phyloP scores from a whole-genome alignment of 176 grass and related monocot genomes.

The barley (Hordeum vulgare) region MorexV3_pseudomolecules_assembly NC_058523.1:498111435-498111934 shows the following conservation, averaged over 20 bases:
- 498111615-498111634: not conserved
- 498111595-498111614: not conserved
- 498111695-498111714: too few species aligned
- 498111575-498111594: not conserved
- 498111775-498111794: not conserved
- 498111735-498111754: too few species aligned
- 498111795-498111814: not conserved
- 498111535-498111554: not conserved
- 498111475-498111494: too few species aligned
- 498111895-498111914: too few species aligned
- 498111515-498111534: not conserved
- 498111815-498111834: not conserved
- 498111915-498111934: too few species aligned
- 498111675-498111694: not conserved
- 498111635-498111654: not conserved
- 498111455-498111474: too few species aligned
- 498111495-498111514: conserved; percentile 14
- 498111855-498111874: too few species aligned
- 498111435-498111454: too few species aligned
- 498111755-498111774: not conserved
- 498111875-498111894: too few species aligned
- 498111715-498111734: too few species aligned
- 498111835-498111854: too few species aligned
- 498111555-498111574: not conserved
- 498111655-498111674: not conserved